Evolutionary conservation across 495 filamentous ascomycete genomes (phyloP), one percentile per base, ranked within the genome.

Genomic region (Aspergillus campestris): DNA sequence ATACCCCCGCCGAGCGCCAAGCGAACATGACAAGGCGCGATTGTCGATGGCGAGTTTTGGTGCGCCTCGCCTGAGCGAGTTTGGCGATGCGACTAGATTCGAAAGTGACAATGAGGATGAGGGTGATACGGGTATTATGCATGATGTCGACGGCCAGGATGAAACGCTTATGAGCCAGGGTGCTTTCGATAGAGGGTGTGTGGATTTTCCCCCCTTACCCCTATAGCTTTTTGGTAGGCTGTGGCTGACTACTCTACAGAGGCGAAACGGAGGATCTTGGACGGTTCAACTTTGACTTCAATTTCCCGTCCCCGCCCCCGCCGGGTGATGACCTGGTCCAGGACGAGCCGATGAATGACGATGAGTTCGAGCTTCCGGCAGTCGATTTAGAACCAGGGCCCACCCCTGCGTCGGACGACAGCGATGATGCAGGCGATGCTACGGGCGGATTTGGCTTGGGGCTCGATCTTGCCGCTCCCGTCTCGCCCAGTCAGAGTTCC

Each of bases 51-150:
- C 77, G 49, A 80, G 77, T 50, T 71, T 73, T 48, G 74, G 71
- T 8, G 77, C 69, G 42, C 64, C 69, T 38, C 62, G 80, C 36
- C 66, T 82, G 54, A 89, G 82, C 57, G 86, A 87, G 62, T 61
- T 83, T 62, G 50, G 64, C 44, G 59, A 66, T 64, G 36, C 69
- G 57, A 59, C 61, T 57, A 59, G 70, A 65, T 27, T 66, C 11
- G 76, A 80, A 28, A 62, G 67, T 11, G 78, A 67, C 2, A 68
- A 70, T 7, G 78, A 80, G 31, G 71, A 61, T 34, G 70, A 62
- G 11, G 64, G 73, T 14, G 55, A 59, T 24, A 65, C 72, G 15
- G 68, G 69, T 12, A 52, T 74, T 24, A 39, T 66, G 13, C 61
- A 55, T 42, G 69, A 68, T 38, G 63, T 65, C 30, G 63, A 66